These are phyloP conservation scores for Sporothrix pallida DNA, from an alignment of 2,329 filamentous ascomycete genomes.

Conservation along the genomic window DNA sequence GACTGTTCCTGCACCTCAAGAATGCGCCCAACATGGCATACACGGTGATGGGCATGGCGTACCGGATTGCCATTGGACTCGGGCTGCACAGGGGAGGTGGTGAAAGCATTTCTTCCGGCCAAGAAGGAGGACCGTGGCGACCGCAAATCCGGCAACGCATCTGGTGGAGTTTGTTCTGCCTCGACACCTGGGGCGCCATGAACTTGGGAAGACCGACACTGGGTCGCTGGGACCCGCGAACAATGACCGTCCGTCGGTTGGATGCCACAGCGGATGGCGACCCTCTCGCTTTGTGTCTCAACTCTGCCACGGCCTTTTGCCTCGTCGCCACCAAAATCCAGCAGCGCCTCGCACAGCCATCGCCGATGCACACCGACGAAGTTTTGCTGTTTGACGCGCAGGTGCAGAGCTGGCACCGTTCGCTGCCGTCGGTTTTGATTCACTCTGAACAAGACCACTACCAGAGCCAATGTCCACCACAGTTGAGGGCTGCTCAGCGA, in stretches of 20 bases:
- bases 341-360: conserved; percentile 2
- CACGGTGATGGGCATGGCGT: conserved; percentile 18
- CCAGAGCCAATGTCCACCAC: neutral
- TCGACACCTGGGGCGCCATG: neutral
- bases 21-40: conserved; percentile 16
- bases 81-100: neutral
- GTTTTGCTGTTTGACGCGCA: conserved; percentile 8
- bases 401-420: conserved; percentile 12
- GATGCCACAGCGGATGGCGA: neutral
- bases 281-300: neutral
- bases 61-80: conserved; percentile 5
- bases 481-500: neutral
- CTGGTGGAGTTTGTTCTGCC: conserved; percentile 16
- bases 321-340: conserved; percentile 14
- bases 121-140: neutral
- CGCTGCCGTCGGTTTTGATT: neutral
- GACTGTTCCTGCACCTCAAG: neutral
- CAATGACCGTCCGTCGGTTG: neutral
- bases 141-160: conserved; percentile 8
- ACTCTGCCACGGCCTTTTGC: conserved; percentile 4
- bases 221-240: neutral
- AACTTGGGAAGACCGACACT: neutral
- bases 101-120: too few species aligned
- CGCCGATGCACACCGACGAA: neutral
- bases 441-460: neutral